Evolutionary conservation across 163 green algal genomes (phyloP).

Genomic region (Trebouxiophyceae sp.): DNA sequence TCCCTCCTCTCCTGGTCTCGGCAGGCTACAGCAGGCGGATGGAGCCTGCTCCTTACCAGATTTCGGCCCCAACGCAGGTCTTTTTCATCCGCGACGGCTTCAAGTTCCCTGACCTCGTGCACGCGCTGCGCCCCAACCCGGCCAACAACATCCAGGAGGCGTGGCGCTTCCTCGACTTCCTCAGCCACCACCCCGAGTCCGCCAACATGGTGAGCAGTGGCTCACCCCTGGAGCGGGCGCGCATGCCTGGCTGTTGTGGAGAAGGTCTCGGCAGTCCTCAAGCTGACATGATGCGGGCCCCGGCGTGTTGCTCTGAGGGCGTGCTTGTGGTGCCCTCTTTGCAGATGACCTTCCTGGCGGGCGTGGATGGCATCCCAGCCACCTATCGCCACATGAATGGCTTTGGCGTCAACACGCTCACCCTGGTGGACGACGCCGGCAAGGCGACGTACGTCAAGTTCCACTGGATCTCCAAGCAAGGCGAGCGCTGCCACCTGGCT

Average conservation of each 20-base stretch:
- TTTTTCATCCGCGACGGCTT: slow-evolving; percentile 97
- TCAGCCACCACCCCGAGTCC: slow-evolving; percentile 80
- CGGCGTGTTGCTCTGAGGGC: too few relatives aligned
- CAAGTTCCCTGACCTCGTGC: slow-evolving; percentile 93
- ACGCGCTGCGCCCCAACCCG: slow-evolving; percentile 71
- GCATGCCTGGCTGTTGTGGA: too few relatives aligned
- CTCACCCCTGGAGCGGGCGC: too few relatives aligned
- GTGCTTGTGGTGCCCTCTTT: slow-evolving; percentile 43
- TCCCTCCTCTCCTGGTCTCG: too few relatives aligned
- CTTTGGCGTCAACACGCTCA: slow-evolving; percentile 78
- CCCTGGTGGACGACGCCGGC: slow-evolving; percentile 49
- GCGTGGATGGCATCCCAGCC: slow-evolving; percentile 51
- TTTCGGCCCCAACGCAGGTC: slow-evolving; percentile 24
- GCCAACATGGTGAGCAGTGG: not conserved
- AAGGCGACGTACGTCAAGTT: slow-evolving; percentile 77
- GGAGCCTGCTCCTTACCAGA: not conserved
- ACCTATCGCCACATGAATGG: slow-evolving; percentile 76
- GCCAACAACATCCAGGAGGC: slow-evolving; percentile 44
- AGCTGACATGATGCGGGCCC: too few relatives aligned
- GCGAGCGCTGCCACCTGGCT: slow-evolving; percentile 17
- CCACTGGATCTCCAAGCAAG: slow-evolving; percentile 66
- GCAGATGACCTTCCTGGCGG: slow-evolving; percentile 48
- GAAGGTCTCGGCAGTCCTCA: too few relatives aligned
- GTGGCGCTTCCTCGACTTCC: slow-evolving; percentile 92
- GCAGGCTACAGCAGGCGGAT: too few relatives aligned